Evolutionary conservation across 2,329 filamentous ascomycete genomes (phyloP).

Genomic region (Lachnellula cervina): DNA sequence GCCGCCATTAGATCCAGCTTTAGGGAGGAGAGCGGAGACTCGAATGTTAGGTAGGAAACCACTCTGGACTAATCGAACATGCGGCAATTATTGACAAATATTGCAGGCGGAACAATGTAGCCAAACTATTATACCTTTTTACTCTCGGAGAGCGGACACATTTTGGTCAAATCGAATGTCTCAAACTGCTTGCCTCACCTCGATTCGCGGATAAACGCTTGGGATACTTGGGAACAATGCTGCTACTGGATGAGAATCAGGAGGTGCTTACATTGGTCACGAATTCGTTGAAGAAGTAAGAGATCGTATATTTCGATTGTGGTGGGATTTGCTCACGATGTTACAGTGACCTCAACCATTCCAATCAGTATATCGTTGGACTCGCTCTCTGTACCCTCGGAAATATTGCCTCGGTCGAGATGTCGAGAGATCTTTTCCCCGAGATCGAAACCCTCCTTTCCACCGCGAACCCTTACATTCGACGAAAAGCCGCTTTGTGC

Average conservation of each 20-base stretch:
- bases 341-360: conserved; percentile 84
- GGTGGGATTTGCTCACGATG: conserved; percentile 1
- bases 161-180: conserved; percentile 98
- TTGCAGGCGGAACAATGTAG: conserved; percentile 91
- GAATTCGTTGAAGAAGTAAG: conserved; percentile 94
- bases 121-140: conserved; percentile 96
- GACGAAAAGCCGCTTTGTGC: conserved; percentile 94
- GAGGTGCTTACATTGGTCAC: conserved; percentile 96
- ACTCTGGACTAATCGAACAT: background rate
- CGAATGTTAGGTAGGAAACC: conserved; percentile 70
- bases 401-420: conserved; percentile 96
- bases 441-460: conserved; percentile 91
- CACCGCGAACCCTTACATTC: conserved; percentile 96
- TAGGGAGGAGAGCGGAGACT: conserved; percentile 91
- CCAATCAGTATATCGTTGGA: conserved; percentile 97
- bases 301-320: no score
- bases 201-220: conserved; percentile 97
- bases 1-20: conserved; percentile 96
- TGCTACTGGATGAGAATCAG: conserved; percentile 95
- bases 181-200: conserved; percentile 93
- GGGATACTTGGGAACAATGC: conserved; percentile 92
- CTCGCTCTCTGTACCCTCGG: conserved; percentile 93
- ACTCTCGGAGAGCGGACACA: conserved; percentile 95
- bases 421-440: conserved; percentile 94
- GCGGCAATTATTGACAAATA: conserved; percentile 12